phyloP scores from a whole-genome alignment of 352 stramenopile species.

The Thalassiosira sp. region DNA sequence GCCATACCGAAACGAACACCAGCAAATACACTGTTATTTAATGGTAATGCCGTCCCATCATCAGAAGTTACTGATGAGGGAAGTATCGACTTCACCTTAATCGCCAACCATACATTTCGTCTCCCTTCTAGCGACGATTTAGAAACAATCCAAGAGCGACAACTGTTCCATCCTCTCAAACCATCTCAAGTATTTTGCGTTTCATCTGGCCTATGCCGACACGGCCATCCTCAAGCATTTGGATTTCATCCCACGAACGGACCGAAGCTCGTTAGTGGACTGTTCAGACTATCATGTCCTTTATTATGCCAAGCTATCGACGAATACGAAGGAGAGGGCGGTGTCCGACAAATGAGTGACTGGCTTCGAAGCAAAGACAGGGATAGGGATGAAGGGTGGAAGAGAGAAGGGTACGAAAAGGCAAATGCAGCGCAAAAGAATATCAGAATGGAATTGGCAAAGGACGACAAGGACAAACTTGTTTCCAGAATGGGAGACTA shows the following conservation, averaged over 20 bases:
- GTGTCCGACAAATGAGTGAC: constrained; percentile 36
- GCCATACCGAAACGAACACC: not conserved
- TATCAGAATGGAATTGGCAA: constrained; percentile 25
- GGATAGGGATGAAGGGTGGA: constrained; percentile 15
- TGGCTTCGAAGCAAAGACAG: constrained; percentile 16
- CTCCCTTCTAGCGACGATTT: constrained; percentile 16
- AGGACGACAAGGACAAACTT: constrained; percentile 18
- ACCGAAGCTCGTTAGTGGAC: constrained; percentile 29
- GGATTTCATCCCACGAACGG: constrained; percentile 40
- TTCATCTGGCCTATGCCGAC: constrained; percentile 17
- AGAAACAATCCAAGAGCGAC: constrained; percentile 22
- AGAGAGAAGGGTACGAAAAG: constrained; percentile 22
- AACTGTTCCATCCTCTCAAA: constrained; percentile 25
- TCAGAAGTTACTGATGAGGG: not conserved
- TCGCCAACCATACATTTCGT: constrained; percentile 27
- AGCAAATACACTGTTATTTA: not conserved
- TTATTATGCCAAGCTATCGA: constrained; percentile 31
- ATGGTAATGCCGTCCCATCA: not conserved
- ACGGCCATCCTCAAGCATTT: constrained; percentile 40
- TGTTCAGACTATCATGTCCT: constrained; percentile 41
- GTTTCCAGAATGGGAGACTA: constrained; percentile 24
- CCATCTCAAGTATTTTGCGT: constrained; percentile 29
- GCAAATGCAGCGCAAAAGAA: constrained; percentile 37
- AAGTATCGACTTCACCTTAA: not conserved
- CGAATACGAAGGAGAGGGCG: constrained; percentile 27